Evolutionary conservation across 2,329 filamentous ascomycete genomes (phyloP).

Genomic region (Hortaea werneckii): DNA sequence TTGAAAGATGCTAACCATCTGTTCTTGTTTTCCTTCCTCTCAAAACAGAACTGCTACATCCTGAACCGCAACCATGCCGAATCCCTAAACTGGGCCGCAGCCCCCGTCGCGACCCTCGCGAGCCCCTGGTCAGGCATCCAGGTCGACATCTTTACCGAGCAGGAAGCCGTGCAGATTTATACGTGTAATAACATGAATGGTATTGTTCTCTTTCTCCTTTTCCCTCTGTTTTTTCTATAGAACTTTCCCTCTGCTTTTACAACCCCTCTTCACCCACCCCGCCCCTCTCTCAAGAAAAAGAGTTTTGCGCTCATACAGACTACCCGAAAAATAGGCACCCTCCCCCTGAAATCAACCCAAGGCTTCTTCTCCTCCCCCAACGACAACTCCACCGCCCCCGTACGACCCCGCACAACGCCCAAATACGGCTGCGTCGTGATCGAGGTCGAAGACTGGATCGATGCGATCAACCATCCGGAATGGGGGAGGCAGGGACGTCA

Average conservation of each 20-base stretch:
- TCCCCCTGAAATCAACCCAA: conserved; percentile 61
- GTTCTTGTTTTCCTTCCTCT: no score
- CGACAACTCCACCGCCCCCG: conserved; percentile 17
- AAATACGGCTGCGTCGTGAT: conserved; percentile 79
- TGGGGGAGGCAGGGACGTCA: conserved; percentile 56
- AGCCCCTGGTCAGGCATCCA: conserved; percentile 73
- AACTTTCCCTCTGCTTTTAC: no score
- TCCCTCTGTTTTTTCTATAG: not conserved
- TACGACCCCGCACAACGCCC: conserved; percentile 52
- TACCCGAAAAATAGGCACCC: no score
- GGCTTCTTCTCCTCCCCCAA: conserved; percentile 41
- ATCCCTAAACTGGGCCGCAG: conserved; percentile 53
- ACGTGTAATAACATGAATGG: conserved; percentile 71
- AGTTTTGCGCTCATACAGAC: no score
- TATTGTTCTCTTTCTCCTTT: conserved; percentile 27
- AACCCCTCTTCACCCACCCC: no score
- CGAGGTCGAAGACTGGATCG: conserved; percentile 88
- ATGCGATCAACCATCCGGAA: conserved; percentile 85
- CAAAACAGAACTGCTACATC: conserved; percentile 51
- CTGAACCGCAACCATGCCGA: conserved; percentile 51
- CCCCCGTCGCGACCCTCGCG: conserved; percentile 55
- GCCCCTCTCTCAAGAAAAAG: no score
- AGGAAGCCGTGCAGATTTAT: conserved; percentile 83
- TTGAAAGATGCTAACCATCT: no score
- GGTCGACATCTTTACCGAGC: conserved; percentile 71